Evolutionary conservation across 352 stramenopile genomes (phyloP), one percentile per base, ranked within the genome.

Genomic region (Phytophthora tentaculata): DNA sequence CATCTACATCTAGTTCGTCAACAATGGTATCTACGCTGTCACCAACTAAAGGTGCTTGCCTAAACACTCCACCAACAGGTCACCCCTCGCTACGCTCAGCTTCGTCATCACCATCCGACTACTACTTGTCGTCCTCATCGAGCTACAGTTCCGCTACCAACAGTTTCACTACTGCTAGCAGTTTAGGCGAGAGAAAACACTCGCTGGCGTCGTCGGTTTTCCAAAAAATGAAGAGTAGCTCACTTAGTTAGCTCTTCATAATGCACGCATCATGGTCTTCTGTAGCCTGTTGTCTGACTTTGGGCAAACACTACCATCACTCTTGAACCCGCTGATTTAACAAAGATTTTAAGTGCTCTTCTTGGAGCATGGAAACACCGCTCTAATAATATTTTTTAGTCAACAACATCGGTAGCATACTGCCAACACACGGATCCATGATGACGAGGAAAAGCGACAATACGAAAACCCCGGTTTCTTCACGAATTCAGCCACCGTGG

Each of bases 211-310:
- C 79, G 28, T 74, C 72, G 14, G 69, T 90, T 47, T 80, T 84
- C 56, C 76, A 90, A 22, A 87, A 87, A 53, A 76, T 90, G 66
- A 90, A 90, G 68, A 88, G 64, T 56, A 71, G 58, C 55, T 67
- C 67, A 9, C 14, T 71, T 32, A 66, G 56, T 35, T 71, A 51
- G 35, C 1, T 39, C 32, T 43, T n/a, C 14, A 43, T 43, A 43
- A 32, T 32, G 28, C 28, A 32, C 70, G 2, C 29, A n/a, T n/a
- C n/a, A n/a, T n/a, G n/a, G n/a, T n/a, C n/a, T n/a, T n/a, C n/a
- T n/a, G n/a, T n/a, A n/a, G n/a, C n/a, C n/a, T n/a, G n/a, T n/a
- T n/a, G n/a, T n/a, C n/a, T n/a, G n/a, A n/a, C n/a, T n/a, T n/a
- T n/a, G n/a, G n/a, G n/a, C n/a, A n/a, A n/a, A n/a, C n/a, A n/a